These are phyloP conservation scores for Cladosporium sp. DNA, from an alignment of 2,329 filamentous ascomycete genomes.

Conservation along the genomic window DNA sequence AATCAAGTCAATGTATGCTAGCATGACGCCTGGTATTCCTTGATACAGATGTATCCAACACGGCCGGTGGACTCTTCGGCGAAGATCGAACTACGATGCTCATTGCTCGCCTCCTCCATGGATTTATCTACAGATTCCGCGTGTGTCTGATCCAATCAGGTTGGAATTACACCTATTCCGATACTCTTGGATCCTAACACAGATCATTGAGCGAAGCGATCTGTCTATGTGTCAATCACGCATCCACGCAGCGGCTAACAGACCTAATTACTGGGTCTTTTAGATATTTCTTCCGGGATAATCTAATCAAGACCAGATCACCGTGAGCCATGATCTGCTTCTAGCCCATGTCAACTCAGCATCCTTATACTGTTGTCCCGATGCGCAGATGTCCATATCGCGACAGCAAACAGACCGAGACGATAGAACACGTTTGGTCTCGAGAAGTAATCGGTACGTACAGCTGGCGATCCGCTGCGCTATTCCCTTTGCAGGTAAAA, in stretches of 20 bases:
- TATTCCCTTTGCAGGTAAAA: too few species aligned
- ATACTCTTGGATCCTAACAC: too few species aligned
- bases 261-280: too few species aligned
- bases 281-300: neutral
- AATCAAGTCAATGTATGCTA: constrained; percentile 46
- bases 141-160: neutral
- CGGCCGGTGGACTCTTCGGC: neutral
- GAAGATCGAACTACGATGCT: neutral
- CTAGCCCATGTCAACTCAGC: too few species aligned
- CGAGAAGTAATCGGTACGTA: too few species aligned
- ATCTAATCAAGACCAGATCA: neutral
- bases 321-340: neutral
- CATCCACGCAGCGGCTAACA: too few species aligned
- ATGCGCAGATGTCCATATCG: neutral
- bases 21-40: constrained; percentile 46
- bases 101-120: neutral
- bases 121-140: neutral
- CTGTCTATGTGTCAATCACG: too few species aligned
- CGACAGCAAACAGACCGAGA: too few species aligned
- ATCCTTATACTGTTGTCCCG: neutral
- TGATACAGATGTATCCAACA: constrained; percentile 7
- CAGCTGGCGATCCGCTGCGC: too few species aligned
- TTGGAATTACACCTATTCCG: too few species aligned
- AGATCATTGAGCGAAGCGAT: too few species aligned
- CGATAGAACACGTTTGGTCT: too few species aligned